These are phyloP conservation scores for Candida freyschussii DNA, from an alignment of 1,139 yeast genomes.

Conservation along the genomic window DNA sequence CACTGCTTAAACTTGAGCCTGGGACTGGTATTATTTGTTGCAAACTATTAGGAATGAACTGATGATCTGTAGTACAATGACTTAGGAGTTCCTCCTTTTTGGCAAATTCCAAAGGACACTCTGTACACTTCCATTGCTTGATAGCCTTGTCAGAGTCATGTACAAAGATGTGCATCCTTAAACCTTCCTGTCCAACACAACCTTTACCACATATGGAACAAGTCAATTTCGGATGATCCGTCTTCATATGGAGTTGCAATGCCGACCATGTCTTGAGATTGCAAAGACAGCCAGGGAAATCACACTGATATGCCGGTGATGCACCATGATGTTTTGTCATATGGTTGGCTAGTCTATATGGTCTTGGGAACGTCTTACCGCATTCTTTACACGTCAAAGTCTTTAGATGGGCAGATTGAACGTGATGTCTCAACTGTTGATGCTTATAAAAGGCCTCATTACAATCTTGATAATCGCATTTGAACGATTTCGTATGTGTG, in stretches of 20 bases:
- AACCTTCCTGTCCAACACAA: constrained; percentile 69
- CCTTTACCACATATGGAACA: constrained; percentile 68
- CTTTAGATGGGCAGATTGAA: constrained; percentile 54
- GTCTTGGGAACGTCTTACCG: constrained; percentile 53
- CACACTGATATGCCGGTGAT: constrained; percentile 57
- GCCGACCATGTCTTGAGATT: constrained; percentile 75
- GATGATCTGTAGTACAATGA: constrained; percentile 40
- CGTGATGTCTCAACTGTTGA: constrained; percentile 73
- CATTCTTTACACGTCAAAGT: constrained; percentile 53
- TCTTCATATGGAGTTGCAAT: constrained; percentile 64
- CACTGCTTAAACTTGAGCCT: constrained; percentile 11
- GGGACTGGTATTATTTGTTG: no score
- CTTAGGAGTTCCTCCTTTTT: constrained; percentile 39
- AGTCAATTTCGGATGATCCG: constrained; percentile 64
- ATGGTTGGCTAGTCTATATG: constrained; percentile 59
- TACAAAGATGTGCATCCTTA: constrained; percentile 67
- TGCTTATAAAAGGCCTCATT: constrained; percentile 67
- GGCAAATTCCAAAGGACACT: constrained; percentile 39
- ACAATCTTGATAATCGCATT: constrained; percentile 62
- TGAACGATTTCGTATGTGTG: constrained; percentile 69
- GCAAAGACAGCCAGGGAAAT: constrained; percentile 52
- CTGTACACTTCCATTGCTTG: constrained; percentile 59
- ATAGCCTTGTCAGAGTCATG: constrained; percentile 41
- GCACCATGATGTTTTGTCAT: constrained; percentile 54
- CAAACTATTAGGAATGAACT: constrained; percentile 19